Percentiles rank a stretch among this genome's conserved stretches.
phyloP scores from a whole-genome alignment of 768 basidiomycete genomes.

The Tricholoma furcatifolium region DNA sequence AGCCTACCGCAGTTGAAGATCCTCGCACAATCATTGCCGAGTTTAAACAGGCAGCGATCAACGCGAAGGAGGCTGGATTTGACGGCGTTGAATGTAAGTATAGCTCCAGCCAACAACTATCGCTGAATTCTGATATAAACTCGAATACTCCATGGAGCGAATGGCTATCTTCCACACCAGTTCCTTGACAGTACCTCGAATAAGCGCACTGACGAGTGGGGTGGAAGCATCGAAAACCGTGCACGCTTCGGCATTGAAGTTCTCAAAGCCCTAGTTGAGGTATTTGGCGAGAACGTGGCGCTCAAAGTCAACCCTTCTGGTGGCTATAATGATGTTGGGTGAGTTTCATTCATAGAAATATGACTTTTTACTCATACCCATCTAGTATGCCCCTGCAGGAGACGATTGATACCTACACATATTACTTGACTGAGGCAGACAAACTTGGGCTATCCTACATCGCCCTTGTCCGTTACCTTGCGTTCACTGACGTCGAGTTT shows the following conservation, averaged over 20 bases:
- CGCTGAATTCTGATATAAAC: neutral
- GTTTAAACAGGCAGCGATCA: slow-evolving; percentile 43
- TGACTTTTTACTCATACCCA: neutral
- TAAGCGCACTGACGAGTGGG: slow-evolving; percentile 56
- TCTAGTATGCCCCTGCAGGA: slow-evolving; percentile 43
- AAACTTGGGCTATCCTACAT: slow-evolving; percentile 35
- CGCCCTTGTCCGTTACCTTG: slow-evolving; percentile 27
- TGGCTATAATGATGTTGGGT: slow-evolving; percentile 49
- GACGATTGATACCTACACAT: slow-evolving; percentile 38
- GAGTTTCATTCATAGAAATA: slow-evolving; percentile 1
- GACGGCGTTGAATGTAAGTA: slow-evolving; percentile 51
- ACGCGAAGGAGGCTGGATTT: slow-evolving; percentile 53
- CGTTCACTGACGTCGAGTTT: slow-evolving; percentile 20
- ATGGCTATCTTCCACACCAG: slow-evolving; percentile 46
- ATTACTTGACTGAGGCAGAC: slow-evolving; percentile 40
- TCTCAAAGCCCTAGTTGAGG: slow-evolving; percentile 37
- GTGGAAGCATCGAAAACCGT: slow-evolving; percentile 60
- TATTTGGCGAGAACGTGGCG: slow-evolving; percentile 45
- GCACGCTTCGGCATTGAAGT: slow-evolving; percentile 52
- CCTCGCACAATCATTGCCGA: slow-evolving; percentile 36
- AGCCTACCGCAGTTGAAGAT: slow-evolving; percentile 43
- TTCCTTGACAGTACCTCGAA: slow-evolving; percentile 52
- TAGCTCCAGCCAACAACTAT: neutral
- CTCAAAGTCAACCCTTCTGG: slow-evolving; percentile 44
- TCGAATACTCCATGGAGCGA: slow-evolving; percentile 42